Conservation (phyloP, 768 basidiomycete species). For the Lactarius pseudohatsudake region DNA sequence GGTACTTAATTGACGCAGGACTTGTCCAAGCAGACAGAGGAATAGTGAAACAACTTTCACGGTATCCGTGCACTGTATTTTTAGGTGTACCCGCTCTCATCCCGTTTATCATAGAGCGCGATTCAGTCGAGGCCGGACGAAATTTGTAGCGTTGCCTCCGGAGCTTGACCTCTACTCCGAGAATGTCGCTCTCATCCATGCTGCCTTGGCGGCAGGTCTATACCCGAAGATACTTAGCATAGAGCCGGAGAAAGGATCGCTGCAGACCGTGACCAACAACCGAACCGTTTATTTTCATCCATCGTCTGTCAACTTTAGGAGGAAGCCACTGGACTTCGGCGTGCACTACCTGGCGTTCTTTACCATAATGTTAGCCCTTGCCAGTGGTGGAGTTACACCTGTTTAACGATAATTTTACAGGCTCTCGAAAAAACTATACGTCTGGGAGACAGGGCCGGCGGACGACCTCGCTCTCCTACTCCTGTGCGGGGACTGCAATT, state of each 20-base stretch:
- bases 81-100: slow-evolving; percentile 7
- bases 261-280: slow-evolving; percentile 82
- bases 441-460: slow-evolving; percentile 89
- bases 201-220: slow-evolving; percentile 80
- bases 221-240: slow-evolving; percentile 87
- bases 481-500: slow-evolving; percentile 87
- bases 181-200: slow-evolving; percentile 68
- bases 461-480: slow-evolving; percentile 81
- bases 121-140: slow-evolving; percentile 68
- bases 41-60: slow-evolving; percentile 68
- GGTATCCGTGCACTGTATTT: slow-evolving; percentile 40
- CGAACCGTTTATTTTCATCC: slow-evolving; percentile 82
- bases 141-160: slow-evolving; percentile 72
- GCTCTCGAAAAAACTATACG: slow-evolving; percentile 92
- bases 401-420: slow-evolving; percentile 40
- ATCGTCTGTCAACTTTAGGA: slow-evolving; percentile 85
- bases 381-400: neutral
- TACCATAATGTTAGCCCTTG: slow-evolving; percentile 69
- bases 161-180: slow-evolving; percentile 68
- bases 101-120: slow-evolving; percentile 52
- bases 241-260: slow-evolving; percentile 57
- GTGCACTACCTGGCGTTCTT: slow-evolving; percentile 79
- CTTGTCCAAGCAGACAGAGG: slow-evolving; percentile 71
- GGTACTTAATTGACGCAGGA: slow-evolving; percentile 85
- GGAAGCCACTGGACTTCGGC: slow-evolving; percentile 65